Evolutionary conservation across 202 grass and related monocot genomes (phyloP), one percentile per base, ranked within the genome.

Genomic region (Hordeum pubiflorum): DNA sequence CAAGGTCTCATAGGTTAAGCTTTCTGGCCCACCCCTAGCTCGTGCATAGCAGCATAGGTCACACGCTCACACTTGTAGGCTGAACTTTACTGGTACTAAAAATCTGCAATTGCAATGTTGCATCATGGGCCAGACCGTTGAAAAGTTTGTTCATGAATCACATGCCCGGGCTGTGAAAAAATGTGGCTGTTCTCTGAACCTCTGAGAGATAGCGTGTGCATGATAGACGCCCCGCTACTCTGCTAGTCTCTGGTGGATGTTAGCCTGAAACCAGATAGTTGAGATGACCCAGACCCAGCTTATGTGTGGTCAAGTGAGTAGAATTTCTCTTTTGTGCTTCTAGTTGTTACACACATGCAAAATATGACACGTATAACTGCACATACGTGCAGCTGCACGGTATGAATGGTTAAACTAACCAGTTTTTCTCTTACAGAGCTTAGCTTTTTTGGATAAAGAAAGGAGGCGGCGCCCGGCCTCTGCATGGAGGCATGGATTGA

Each of bases 1-100:
- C 44, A 78, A 66, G 17, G 36, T 32, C 17, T 52, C 24, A 50
- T 82, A 78, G 82, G 78, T 72, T 81, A 72, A 85, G 27, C 65
- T 81, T 89, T 70, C 55, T 39, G 80, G 78, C 65, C 82, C 65
- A 81, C 72, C 64, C 22, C 57, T 70, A 70, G 67, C 22, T 58
- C 29, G 36, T 81, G 71, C 77, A 38, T 17, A 71, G 18, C 56
- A 84, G 44, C 48, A 68, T 23, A 52, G 37, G 37, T 58, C 46
- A 66, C 27, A 10, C 58, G 4, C 41, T 44, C 41, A 14, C 43
- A 46, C 43, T 50, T 58, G 5, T 70, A 81, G 34, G 57, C 4
- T 81, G 41, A 61, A 54, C 58, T 63, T 75, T 80, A 58, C 29
- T 29, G 29, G 3, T 38, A 58, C 13, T 36, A 55, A 23, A 52